Base-by-base conservation (phyloP, 2,329 filamentous ascomycete species). In the Sarocladiaceae sp. region DNA sequence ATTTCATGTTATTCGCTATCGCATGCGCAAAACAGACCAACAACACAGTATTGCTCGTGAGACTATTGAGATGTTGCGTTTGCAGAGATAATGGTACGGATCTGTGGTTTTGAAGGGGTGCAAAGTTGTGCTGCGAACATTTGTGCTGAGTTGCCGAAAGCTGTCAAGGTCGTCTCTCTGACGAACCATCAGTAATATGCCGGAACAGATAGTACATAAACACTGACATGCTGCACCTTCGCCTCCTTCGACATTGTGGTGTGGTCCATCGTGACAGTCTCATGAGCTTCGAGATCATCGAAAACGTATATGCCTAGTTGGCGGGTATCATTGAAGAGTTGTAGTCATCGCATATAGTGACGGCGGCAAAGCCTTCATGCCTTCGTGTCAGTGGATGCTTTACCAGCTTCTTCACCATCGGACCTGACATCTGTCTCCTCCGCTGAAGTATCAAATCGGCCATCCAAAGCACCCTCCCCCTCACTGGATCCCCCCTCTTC, bases 331-430 rank as follows among this genome's bases (percentile, higher is more conserved):
- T 41, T 41, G 23, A 29, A 27, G 23, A 9, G 18, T 15, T 41
- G n/a, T n/a, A n/a, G 23, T 16, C 15, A 13, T 18, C n/a, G n/a
- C n/a, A n/a, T 41, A 23, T 19, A 41, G n/a, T n/a, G 23, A 9
- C 18, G 6, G 15, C 20, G n/a, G n/a, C 45, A 45, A 40, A 33
- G 41, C 32, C 45, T 40, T 44, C 15, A 43, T 39, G 27, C 29
- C 10, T 45, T 48, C 45, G 52, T 47, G 55, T 50, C 48, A 46
- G 50, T 47, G 50, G 45, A 44, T 43, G 47, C 47, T 49, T 53
- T 47, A 45, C 40, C 44, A 26, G 20, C 39, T 47, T 49, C 32
- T 29, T 42, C 20, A 33, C 39, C 16, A 20, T 23, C 27, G 37
- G 44, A 23, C 21, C 29, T 33, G 18, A 29, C 45, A 20, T 47